Base-by-base conservation (phyloP, 768 basidiomycete genomes). In the Boletus subcaerulescens region DNA sequence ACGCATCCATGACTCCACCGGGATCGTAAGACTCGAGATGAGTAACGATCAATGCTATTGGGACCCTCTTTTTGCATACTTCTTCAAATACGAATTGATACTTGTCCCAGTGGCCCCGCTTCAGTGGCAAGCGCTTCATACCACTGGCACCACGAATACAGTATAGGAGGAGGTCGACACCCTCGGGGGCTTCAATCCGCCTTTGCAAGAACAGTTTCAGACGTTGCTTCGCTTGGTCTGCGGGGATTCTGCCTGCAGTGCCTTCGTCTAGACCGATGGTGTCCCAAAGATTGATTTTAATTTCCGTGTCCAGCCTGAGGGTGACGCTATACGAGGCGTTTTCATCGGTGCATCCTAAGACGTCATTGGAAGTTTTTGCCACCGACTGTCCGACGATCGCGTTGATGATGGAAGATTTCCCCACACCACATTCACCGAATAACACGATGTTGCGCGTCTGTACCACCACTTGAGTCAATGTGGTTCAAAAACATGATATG, bases 341-440 rank as follows among this genome's bases (percentile, higher is more conserved):
- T 14, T 57, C 36, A 31, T 65, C 62, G 1, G 74, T 75, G 44
- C 66, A 68, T 26, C 70, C 72, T 0, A 55, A 31, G 8, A 66
- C 66, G 14, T 60, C 58, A 46, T 66, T 71, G 15, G 71, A 71
- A 17, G 64, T 64, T 1, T 43, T 49, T 9, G 73, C 74, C 10
- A 58, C 44, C 0, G 64, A 48, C 3, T 43, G 18, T 26, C 67
- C 69, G 7, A 57, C 52, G 41, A 77, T 48, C 61, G 71, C 60
- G 52, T 77, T 78, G 53, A 77, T 64, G 50, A 75, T 59, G 15
- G 73, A 74, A 26, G 76, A 77, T 60, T 78, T 77, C 18, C 72
- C 71, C 48, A 73, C 65, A 45, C 65, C 62, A 40, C 63, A 61
- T 58, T 67, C 63, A 51, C 65, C 63, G 33, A 77, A 75, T 3